phyloP scores from a whole-genome alignment of 2,329 filamentous ascomycete genomes.

The Penicillium crustosum region DNA sequence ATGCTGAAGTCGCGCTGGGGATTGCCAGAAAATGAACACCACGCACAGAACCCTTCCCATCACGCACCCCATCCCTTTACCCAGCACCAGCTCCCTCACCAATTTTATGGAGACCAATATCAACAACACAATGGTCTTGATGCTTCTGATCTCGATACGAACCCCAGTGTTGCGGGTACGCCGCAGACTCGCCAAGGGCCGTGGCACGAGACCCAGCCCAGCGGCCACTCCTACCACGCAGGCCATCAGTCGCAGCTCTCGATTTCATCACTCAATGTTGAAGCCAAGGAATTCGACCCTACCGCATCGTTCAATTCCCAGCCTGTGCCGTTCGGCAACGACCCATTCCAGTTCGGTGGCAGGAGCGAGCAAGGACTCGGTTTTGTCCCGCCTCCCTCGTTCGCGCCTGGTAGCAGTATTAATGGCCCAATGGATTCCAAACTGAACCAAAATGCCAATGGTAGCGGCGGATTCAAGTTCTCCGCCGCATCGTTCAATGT shows the following conservation, averaged over 20 bases:
- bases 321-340: conserved; percentile 44
- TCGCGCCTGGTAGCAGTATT: conserved; percentile 56
- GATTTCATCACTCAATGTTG: conserved; percentile 79
- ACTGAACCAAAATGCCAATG: conserved; percentile 17
- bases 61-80: conserved; percentile 22
- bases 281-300: conserved; percentile 81
- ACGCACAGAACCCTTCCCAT: conserved; percentile 25
- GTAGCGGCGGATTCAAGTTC: conserved; percentile 59
- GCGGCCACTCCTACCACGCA: conserved; percentile 34
- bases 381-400: conserved; percentile 63
- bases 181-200: conserved; percentile 45
- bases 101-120: conserved; percentile 37
- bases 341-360: conserved; percentile 44
- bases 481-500: conserved; percentile 70
- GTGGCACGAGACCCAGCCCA: conserved; percentile 38
- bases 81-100: conserved; percentile 36
- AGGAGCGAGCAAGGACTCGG: conserved; percentile 30
- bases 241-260: conserved; percentile 67
- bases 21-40: conserved; percentile 33
- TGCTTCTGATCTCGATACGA: conserved; percentile 68
- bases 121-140: conserved; percentile 47
- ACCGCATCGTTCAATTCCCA: conserved; percentile 51
- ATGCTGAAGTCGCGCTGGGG: conserved; percentile 41
- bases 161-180: conserved; percentile 69
- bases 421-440: conserved; percentile 18